These are phyloP conservation scores for Naganishia onofrii DNA, from an alignment of 768 basidiomycete species.

Conservation along the genomic window DNA sequence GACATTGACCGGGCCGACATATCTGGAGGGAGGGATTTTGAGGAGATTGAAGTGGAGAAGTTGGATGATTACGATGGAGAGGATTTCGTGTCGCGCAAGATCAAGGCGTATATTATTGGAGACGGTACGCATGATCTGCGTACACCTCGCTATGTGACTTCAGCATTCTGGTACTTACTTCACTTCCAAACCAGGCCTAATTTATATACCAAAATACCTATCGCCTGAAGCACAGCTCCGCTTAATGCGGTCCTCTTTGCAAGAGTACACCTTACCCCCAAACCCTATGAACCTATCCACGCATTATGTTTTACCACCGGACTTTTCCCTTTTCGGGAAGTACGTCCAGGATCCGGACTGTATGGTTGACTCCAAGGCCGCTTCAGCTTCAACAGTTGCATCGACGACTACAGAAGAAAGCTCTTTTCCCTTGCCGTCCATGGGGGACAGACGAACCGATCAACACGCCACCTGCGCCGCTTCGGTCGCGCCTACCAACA, in stretches of 20 bases:
- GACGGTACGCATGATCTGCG: constrained; percentile 35
- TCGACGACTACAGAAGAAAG: background rate
- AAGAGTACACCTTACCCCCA: constrained; percentile 69
- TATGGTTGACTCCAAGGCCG: constrained; percentile 37
- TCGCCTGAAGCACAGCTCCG: constrained; percentile 63
- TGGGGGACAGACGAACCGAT: background rate
- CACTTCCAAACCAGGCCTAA: constrained; percentile 63
- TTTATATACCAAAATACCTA: constrained; percentile 75
- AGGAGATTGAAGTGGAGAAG: constrained; percentile 32
- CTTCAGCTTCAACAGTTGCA: background rate
- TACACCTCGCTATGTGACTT: background rate
- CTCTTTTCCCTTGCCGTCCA: background rate
- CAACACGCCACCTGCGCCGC: background rate
- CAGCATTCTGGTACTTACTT: background rate
- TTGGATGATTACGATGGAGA: constrained; percentile 33
- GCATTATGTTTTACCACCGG: constrained; percentile 71
- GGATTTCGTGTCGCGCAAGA: background rate
- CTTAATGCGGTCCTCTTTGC: constrained; percentile 70
- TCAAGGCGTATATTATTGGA: constrained; percentile 34
- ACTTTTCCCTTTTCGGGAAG: constrained; percentile 72
- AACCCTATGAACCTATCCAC: constrained; percentile 87
- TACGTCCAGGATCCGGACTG: constrained; percentile 38
- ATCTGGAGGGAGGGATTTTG: constrained; percentile 13
- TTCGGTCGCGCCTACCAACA: background rate
- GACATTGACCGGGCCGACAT: constrained; percentile 33